phyloP scores from a whole-genome alignment of 176 grass and related monocot species.

The Hyparrhenia diplandra region DNA sequence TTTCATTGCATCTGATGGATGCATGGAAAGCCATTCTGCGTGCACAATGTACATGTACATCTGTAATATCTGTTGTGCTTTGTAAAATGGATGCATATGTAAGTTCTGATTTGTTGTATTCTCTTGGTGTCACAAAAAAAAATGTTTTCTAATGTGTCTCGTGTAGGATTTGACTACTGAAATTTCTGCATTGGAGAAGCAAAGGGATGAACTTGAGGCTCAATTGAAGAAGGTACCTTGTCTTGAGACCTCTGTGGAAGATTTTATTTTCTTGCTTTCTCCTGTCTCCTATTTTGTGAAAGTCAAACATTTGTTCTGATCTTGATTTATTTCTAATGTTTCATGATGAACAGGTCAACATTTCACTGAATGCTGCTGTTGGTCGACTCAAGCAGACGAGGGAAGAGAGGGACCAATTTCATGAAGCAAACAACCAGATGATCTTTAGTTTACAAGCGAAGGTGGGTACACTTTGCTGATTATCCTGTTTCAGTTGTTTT shows the following conservation, averaged over 20 bases:
- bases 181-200: conserved; percentile 84
- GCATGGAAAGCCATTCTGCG: conserved; percentile 9
- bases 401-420: conserved; percentile 98
- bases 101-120: neutral
- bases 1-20: conserved; percentile 16
- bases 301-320: neutral
- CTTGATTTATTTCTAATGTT: conserved; percentile 14
- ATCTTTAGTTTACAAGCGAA: conserved; percentile 76
- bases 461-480: conserved; percentile 45
- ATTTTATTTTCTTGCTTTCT: conserved; percentile 13
- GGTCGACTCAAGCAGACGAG: conserved; percentile 75
- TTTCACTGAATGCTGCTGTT: conserved; percentile 64
- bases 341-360: conserved; percentile 56
- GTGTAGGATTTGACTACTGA: conserved; percentile 81
- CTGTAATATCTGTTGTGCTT: conserved; percentile 11
- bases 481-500: conserved; percentile 1
- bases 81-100: conserved; percentile 20
- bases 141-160: neutral
- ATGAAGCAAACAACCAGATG: conserved; percentile 94
- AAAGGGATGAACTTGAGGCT: conserved; percentile 93
- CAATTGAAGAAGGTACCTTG: conserved; percentile 79
- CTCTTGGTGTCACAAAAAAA: neutral
- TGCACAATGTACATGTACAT: conserved; percentile 12
- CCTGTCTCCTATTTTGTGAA: neutral
- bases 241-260: conserved; percentile 8